Evolutionary conservation across 2,329 filamentous ascomycete species (phyloP), one percentile per base, ranked within the genome.

Genomic region (Fusarium sp.): DNA sequence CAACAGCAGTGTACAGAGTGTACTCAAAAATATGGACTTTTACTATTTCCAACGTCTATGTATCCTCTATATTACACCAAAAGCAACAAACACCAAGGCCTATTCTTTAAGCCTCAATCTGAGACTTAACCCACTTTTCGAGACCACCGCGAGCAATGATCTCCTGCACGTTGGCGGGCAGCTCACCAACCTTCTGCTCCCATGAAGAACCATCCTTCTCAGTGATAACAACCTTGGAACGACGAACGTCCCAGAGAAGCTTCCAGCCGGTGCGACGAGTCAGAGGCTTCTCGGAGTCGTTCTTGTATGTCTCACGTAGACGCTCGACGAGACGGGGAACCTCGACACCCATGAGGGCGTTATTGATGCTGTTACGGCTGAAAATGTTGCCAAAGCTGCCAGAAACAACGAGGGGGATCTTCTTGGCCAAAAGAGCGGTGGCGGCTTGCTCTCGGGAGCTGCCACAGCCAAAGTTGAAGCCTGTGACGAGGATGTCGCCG

Each of bases 381-480:
- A 96, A 97, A 78, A 95, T 97, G 81, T 94, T 96, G 58, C 91
- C 89, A 75, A 97, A 94, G 80, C 90, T 94, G 49, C 92, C 92
- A 0, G 92, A 86, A 0, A 97, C 89, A 2, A 97, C 92, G 4
- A 97, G 87, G 0, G 91, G 91, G 62, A 97, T 94, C 72, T 91
- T 80, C 81, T 91, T 93, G 18, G 94, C 93, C 2, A 97, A 84
- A 58, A 97, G 91, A 1, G 94, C 91, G 0, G 95, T 98, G 0
- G 94, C 94, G 8, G 94, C 94, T 29, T 72, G 78, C 79, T 98
- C 94, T 58, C 94, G 84, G 2, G 90, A 94, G 60, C 85, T 89
- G 20, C 94, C 94, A 71, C 90, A 94, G 49, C 95, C 95, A 77
- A 98, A 97, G 83, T 97, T 97, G 84, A 90, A 96, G 32, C 94